Conservation (phyloP, 495 filamentous ascomycete species). For the Parachaetomium inaequale region DNA sequence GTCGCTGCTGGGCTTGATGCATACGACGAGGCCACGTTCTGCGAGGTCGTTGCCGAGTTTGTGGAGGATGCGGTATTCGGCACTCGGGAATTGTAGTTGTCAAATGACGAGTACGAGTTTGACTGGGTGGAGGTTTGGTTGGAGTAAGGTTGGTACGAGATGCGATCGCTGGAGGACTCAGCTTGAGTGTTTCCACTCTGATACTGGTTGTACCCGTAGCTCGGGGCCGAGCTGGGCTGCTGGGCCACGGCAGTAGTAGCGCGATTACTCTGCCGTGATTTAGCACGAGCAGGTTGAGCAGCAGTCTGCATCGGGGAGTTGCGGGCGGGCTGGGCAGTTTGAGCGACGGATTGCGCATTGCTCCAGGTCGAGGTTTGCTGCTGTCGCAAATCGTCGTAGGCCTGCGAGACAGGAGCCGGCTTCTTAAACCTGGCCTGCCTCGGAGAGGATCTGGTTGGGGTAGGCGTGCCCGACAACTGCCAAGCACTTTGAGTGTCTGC, state of each 20-base stretch:
- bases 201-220: conserved; percentile 27
- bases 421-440: conserved; percentile 20
- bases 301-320: conserved; percentile 22
- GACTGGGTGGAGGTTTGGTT: conserved; percentile 13
- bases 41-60: conserved; percentile 14
- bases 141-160: conserved; percentile 29
- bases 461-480: conserved; percentile 14
- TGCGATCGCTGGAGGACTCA: conserved; percentile 21
- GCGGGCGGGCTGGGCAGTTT: conserved; percentile 11
- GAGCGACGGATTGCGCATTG: conserved; percentile 13
- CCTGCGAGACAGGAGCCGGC: conserved; percentile 13
- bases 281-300: conserved; percentile 24
- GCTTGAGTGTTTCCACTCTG: conserved; percentile 15
- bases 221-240: conserved; percentile 13
- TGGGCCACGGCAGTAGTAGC: conserved; percentile 12
- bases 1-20: conserved; percentile 17
- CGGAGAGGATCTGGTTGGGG: conserved; percentile 21
- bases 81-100: conserved; percentile 22
- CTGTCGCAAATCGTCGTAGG: conserved; percentile 26
- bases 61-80: conserved; percentile 20
- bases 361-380: conserved; percentile 24
- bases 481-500: conserved; percentile 14
- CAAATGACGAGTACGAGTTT: conserved; percentile 27
- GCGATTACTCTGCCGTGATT: conserved; percentile 26
- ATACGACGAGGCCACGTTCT: conserved; percentile 28